A percentile compares a stretch with the other conserved stretches of the same genome.
phyloP scores from a whole-genome alignment of 768 basidiomycete genomes.

The Clathrus columnatus region DNA sequence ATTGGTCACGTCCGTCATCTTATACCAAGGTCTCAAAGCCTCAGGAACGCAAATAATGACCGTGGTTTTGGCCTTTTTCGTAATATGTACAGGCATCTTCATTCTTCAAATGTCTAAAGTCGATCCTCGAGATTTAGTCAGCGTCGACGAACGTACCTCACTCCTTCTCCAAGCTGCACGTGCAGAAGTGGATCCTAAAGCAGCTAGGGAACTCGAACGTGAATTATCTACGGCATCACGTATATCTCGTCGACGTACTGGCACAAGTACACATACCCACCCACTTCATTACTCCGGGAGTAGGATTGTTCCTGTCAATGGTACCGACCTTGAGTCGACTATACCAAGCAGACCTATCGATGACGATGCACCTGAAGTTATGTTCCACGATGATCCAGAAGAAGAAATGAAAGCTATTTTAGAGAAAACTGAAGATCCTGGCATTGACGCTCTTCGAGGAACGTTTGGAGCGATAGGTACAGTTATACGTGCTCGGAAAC shows the following conservation, averaged over 20 bases:
- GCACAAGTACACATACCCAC: background rate
- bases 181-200: constrained; percentile 16
- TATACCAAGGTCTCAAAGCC: constrained; percentile 84
- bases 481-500: constrained; percentile 47
- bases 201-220: constrained; percentile 25
- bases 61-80: constrained; percentile 84
- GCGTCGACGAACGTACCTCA: constrained; percentile 82
- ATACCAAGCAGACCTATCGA: background rate
- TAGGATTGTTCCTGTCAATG: background rate
- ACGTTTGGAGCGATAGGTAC: constrained; percentile 88
- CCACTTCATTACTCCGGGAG: constrained; percentile 9
- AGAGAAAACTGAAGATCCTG: constrained; percentile 71
- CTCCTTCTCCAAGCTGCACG: constrained; percentile 84
- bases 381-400: constrained; percentile 4
- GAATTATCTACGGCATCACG: background rate
- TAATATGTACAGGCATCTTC: constrained; percentile 86
- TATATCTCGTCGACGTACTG: constrained; percentile 1
- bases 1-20: constrained; percentile 76
- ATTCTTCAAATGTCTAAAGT: constrained; percentile 94
- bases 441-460: constrained; percentile 85
- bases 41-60: constrained; percentile 75
- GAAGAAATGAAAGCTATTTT: constrained; percentile 60
- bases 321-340: background rate
- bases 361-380: background rate
- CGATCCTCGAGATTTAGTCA: constrained; percentile 69